Percentiles rank a stretch among this genome's conserved stretches.
phyloP scores from a whole-genome alignment of 495 filamentous ascomycete species.

The Neurospora sp. region DNA sequence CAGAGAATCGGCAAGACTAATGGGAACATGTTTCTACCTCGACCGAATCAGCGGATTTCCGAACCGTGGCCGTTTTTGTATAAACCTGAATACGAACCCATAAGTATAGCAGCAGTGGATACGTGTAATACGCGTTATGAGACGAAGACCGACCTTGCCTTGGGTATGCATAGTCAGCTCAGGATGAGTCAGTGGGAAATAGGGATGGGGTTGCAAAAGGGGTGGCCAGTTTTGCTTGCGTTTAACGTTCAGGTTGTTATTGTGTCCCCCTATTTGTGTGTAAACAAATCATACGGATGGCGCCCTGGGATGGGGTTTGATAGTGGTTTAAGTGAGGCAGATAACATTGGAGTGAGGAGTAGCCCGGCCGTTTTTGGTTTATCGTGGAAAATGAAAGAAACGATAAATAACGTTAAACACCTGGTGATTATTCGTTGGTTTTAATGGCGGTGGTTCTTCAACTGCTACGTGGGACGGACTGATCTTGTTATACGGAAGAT shows the following conservation, averaged over 20 bases:
- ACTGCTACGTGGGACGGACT: too few relatives aligned
- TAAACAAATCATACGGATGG: background rate
- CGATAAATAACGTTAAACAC: background rate
- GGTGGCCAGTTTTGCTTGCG: background rate
- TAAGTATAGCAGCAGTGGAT: background rate
- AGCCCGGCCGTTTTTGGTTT: background rate
- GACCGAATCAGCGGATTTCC: background rate
- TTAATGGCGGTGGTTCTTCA: too few relatives aligned
- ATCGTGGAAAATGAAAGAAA: background rate
- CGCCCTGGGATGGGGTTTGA: background rate
- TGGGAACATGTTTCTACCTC: background rate
- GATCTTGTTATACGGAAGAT: too few relatives aligned
- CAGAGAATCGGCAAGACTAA: background rate
- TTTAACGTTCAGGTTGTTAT: background rate
- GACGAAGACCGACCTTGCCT: background rate
- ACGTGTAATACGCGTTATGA: background rate
- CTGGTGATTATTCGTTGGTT: too few relatives aligned
- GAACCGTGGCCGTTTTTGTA: background rate
- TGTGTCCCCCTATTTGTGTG: background rate
- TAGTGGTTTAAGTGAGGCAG: background rate
- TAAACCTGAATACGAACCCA: background rate
- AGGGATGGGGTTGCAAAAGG: background rate
- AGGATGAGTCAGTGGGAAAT: background rate
- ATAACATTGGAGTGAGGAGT: background rate
- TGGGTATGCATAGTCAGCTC: background rate